Evolutionary conservation across 495 filamentous ascomycete species (phyloP), one percentile per base, ranked within the genome.

Genomic region (Hypoxylon rickii): DNA sequence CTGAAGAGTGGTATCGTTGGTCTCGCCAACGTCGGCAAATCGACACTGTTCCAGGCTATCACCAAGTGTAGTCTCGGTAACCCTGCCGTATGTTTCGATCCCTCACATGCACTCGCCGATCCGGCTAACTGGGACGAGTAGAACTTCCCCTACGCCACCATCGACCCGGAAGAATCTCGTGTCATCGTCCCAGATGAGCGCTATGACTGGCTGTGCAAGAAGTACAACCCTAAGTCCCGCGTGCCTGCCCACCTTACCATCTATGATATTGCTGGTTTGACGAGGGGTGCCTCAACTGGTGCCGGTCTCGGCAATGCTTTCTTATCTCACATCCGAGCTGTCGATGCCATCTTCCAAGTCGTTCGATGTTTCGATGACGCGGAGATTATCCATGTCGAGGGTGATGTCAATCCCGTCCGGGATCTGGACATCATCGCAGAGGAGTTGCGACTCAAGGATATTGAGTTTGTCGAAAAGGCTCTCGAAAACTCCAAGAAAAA

Each of bases 1-100:
- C 78, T 99, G 76, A 99, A 97, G 85, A 95, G 89, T 78, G 95
- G 95, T 82, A 99, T 99, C 85, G 95, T 98, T 70, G 95, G 95
- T 75, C 86, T 99, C 70, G 95, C 95, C 68, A 99, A 99, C 74
- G 95, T 99, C 59, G 95, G 95, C 70, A 99, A 99, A 77, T 99
- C 95, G 51, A 99, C 95, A 18, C 87, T 99, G 65, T 99, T 99
- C 81, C 95, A 99, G 77, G 92, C 95, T 61, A 96, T 99, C 79
- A 99, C 95, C 58, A 97, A 96, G 80, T 97, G 88, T 74, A 86
- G 85, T 58, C 83, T 99, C 64, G 95, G 95, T 77, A 99, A 99
- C 79, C 95, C 95, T 61, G 95, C 94, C 74, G 87, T 90, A 79
- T 66, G 82, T 77, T 37, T 3, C 31, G 43, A 52, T 37, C 34